Percentiles rank a stretch among this genome's conserved stretches.
Conservation (phyloP, 805 yeast species). For the Hanseniaspora nectarophila region DNA sequence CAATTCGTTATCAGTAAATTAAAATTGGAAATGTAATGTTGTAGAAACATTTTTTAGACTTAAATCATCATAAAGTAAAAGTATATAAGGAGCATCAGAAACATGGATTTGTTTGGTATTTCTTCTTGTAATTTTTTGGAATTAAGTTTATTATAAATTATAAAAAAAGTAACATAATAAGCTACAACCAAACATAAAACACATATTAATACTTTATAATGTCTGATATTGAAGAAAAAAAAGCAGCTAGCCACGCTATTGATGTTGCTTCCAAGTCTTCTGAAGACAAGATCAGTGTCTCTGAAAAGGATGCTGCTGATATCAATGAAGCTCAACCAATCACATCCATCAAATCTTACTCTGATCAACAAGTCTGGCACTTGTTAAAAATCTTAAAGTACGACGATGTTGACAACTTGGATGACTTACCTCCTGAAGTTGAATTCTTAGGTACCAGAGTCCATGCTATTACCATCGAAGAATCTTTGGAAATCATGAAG, state of each 20-base stretch:
- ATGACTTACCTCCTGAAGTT: constrained; percentile 19
- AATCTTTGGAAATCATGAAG: constrained; percentile 32
- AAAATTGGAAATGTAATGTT: no score
- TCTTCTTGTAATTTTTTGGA: no score
- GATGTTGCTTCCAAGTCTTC: constrained; percentile 24
- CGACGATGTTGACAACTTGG: constrained; percentile 17
- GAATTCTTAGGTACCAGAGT: constrained; percentile 35
- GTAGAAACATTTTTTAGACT: no score
- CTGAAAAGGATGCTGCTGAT: no score
- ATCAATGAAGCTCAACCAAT: constrained; percentile 1
- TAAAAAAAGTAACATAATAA: no score
- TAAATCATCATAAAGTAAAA: no score
- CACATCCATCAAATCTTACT: constrained; percentile 14
- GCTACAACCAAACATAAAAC: no score
- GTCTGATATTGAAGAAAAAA: constrained; percentile 17
- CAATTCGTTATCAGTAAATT: no score
- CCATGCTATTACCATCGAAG: constrained; percentile 28
- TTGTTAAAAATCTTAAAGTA: constrained; percentile 10
- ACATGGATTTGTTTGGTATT: no score
- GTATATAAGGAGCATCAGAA: no score
- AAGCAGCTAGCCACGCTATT: constrained; percentile 30
- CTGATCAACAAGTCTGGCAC: constrained; percentile 15
- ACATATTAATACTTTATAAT: no score
- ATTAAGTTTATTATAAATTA: no score
- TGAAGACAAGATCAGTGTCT: neutral